phyloP scores from a whole-genome alignment of 129 eudicot species.

The Gnaphalium uliginosum region DNA sequence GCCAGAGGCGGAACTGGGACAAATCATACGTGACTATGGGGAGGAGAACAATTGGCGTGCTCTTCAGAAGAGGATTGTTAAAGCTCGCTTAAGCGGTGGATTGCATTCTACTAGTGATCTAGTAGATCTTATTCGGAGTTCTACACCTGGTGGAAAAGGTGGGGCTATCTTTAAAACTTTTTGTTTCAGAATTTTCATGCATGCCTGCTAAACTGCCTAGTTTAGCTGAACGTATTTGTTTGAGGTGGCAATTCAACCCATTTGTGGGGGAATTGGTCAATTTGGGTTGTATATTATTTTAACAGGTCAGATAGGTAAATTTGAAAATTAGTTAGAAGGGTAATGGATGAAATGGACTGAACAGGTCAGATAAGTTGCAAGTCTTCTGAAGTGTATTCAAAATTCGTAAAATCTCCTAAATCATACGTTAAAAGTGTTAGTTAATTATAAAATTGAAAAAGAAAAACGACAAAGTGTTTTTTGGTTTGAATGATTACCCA shows the following conservation, averaged over 20 bases:
- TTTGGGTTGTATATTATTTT: not conserved
- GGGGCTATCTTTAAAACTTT: not conserved
- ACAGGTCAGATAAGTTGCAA: conserved; percentile 6
- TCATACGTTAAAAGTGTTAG: not conserved
- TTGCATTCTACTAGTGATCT: conserved; percentile 81
- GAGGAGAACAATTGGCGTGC: conserved; percentile 89
- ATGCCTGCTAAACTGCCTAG: conserved; percentile 6
- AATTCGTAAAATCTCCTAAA: not conserved
- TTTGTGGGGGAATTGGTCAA: not conserved
- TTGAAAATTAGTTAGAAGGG: not conserved
- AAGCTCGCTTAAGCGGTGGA: conserved; percentile 83
- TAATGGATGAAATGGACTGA: not conserved
- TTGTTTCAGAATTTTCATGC: not conserved
- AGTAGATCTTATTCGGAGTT: conserved; percentile 63
- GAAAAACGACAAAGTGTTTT: no score
- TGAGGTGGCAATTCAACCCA: not conserved
- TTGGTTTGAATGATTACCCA: not conserved
- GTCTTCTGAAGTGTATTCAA: not conserved
- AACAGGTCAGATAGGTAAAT: not conserved
- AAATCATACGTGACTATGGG: conserved; percentile 84
- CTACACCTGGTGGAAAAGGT: conserved; percentile 71
- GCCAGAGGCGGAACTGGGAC: conserved; percentile 84
- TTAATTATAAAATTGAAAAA: no score
- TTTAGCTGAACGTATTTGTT: not conserved
- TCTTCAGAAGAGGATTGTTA: conserved; percentile 78